These are phyloP conservation scores for Roridomyces roridus DNA, from an alignment of 768 basidiomycete species.

Conservation along the genomic window DNA sequence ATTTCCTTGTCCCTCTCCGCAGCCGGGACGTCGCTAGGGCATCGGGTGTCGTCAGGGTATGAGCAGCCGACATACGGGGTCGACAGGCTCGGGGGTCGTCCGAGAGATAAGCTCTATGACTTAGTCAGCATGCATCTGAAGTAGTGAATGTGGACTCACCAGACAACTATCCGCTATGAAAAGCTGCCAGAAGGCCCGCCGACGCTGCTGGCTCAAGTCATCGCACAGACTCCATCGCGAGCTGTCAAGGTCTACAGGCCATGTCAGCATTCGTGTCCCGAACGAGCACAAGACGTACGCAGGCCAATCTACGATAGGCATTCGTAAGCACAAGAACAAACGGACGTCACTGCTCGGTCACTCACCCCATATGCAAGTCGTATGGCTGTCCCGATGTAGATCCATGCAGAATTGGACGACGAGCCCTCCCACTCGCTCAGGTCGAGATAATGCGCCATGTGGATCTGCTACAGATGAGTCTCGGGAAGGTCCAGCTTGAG, in stretches of 20 bases:
- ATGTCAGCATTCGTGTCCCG: too few species aligned
- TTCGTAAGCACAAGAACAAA: too few species aligned
- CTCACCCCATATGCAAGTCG: conserved; percentile 66
- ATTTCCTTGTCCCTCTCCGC: conserved; percentile 38
- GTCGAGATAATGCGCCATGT: conserved; percentile 59
- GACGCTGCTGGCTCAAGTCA: too few species aligned
- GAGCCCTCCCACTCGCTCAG: conserved; percentile 57
- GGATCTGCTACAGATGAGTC: conserved; percentile 33
- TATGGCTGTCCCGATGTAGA: conserved; percentile 63
- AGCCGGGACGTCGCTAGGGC: conserved; percentile 34
- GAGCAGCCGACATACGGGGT: conserved; percentile 61
- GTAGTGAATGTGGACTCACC: neutral
- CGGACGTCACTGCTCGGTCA: too few species aligned
- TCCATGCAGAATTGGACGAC: conserved; percentile 57
- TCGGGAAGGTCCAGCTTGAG: neutral
- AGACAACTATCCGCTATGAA: too few species aligned
- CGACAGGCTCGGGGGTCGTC: conserved; percentile 63
- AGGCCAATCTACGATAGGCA: too few species aligned
- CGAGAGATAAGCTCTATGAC: conserved; percentile 63
- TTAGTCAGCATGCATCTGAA: conserved; percentile 36
- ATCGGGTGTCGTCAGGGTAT: conserved; percentile 59
- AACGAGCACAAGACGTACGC: too few species aligned
- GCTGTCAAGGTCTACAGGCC: too few species aligned
- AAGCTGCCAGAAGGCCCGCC: too few species aligned
- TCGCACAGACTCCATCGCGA: too few species aligned